Conservation (phyloP, 495 filamentous ascomycete species). For the Cairneyella variabilis region DNA sequence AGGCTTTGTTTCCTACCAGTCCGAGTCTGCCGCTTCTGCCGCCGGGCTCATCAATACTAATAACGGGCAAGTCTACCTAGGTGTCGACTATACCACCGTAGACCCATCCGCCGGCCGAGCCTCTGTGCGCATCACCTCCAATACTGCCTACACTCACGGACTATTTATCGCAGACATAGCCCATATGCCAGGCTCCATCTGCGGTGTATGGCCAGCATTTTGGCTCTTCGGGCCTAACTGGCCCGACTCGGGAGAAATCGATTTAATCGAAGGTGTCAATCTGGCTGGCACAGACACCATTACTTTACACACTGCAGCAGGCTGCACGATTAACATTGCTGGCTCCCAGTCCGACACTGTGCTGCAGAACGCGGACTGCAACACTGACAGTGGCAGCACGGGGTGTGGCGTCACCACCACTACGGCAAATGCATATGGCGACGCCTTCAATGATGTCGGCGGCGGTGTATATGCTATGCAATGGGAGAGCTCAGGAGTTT, state of each 20-base stretch:
- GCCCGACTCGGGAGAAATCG: constrained; percentile 79
- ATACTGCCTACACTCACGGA: constrained; percentile 59
- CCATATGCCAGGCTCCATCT: constrained; percentile 69
- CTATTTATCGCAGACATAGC: constrained; percentile 68
- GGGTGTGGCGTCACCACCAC: constrained; percentile 43
- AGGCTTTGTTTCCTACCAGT: constrained; percentile 55
- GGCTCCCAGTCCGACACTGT: constrained; percentile 35
- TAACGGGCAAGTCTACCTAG: constrained; percentile 50
- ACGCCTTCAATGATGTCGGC: constrained; percentile 53
- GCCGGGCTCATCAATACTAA: constrained; percentile 36
- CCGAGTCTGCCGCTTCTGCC: constrained; percentile 41
- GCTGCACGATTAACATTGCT: constrained; percentile 38
- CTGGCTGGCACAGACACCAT: constrained; percentile 56
- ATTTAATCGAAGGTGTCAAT: constrained; percentile 86
- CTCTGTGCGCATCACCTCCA: constrained; percentile 64
- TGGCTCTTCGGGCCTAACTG: constrained; percentile 50
- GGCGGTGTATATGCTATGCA: constrained; percentile 61
- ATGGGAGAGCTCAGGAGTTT: constrained; percentile 56
- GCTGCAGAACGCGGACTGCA: constrained; percentile 48
- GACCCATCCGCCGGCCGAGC: constrained; percentile 29
- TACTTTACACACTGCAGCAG: constrained; percentile 65
- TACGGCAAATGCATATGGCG: constrained; percentile 55
- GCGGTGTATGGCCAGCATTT: constrained; percentile 50
- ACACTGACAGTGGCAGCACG: constrained; percentile 42
- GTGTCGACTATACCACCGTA: constrained; percentile 39